These are phyloP conservation scores for Backusella morwellensis DNA, from an alignment of 192 early-diverging fungal species.

Conservation along the genomic window DNA sequence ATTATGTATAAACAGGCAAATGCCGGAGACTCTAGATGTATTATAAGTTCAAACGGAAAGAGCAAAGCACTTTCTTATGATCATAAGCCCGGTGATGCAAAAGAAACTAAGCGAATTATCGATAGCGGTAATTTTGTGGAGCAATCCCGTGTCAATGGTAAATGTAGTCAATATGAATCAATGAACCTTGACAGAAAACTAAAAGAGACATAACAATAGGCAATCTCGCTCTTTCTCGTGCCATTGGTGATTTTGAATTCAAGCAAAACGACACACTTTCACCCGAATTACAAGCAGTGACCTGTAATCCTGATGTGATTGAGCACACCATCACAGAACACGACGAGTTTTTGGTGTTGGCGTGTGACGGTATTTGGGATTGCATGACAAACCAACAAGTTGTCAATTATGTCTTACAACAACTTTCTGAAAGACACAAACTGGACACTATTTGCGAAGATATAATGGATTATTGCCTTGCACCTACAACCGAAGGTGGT, in stretches of 20 bases:
- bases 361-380: constrained; percentile 99
- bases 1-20: constrained; percentile 58
- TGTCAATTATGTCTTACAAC: constrained; percentile 78
- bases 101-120: constrained; percentile 82
- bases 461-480: constrained; percentile 92
- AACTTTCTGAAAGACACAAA: constrained; percentile 58
- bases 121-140: constrained; percentile 94
- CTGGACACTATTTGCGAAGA: constrained; percentile 78
- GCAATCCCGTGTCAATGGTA: constrained; percentile 85
- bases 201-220: constrained; percentile 37
- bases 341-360: constrained; percentile 93
- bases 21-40: constrained; percentile 94
- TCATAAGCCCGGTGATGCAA: constrained; percentile 92
- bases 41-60: constrained; percentile 78
- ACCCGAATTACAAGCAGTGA: constrained; percentile 92
- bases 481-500: constrained; percentile 81
- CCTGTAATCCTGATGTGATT: constrained; percentile 82
- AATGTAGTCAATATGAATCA: background rate
- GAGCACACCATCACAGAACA: constrained; percentile 55
- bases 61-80: constrained; percentile 83
- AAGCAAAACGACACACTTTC: constrained; percentile 81
- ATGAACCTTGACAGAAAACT: background rate
- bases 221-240: constrained; percentile 94
- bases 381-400: constrained; percentile 91
- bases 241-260: constrained; percentile 99